These are phyloP conservation scores for Phytophthora meadii DNA, from an alignment of 352 stramenopile species.

Conservation along the genomic window DNA sequence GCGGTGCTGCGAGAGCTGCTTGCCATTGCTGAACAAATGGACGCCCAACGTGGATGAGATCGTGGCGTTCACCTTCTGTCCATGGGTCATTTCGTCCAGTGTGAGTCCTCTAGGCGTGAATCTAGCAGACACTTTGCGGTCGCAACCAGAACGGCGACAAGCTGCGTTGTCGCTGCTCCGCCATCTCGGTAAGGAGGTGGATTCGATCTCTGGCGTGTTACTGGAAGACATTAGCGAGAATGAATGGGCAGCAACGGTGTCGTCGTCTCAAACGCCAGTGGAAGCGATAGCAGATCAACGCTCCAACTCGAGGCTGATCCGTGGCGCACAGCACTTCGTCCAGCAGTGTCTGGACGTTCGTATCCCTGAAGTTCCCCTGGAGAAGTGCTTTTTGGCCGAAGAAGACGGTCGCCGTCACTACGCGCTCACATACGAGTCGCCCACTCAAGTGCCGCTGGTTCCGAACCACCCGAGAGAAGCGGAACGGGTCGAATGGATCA, in stretches of 20 bases:
- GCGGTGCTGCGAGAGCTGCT: constrained; percentile 47
- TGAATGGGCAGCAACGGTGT: constrained; percentile 42
- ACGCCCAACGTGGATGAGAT: constrained; percentile 41
- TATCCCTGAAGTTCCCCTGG: constrained; percentile 43
- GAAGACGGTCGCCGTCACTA: constrained; percentile 45
- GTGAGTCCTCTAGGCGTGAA: constrained; percentile 51
- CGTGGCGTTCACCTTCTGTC: constrained; percentile 30
- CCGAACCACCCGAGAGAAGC: constrained; percentile 35
- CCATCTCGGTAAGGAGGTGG: constrained; percentile 34
- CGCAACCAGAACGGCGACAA: constrained; percentile 30
- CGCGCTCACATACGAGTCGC: constrained; percentile 44
- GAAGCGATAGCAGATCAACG: constrained; percentile 5
- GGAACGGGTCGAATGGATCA: constrained; percentile 43
- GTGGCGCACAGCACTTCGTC: constrained; percentile 45
- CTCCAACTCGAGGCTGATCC: constrained; percentile 20
- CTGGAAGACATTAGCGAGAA: constrained; percentile 47
- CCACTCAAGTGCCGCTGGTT: constrained; percentile 25
- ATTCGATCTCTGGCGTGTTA: constrained; percentile 15
- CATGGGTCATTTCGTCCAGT: constrained; percentile 45
- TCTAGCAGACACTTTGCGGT: constrained; percentile 47
- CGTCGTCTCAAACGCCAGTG: constrained; percentile 3
- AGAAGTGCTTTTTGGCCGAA: constrained; percentile 52
- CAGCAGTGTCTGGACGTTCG: constrained; percentile 65
- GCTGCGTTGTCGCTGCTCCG: constrained; percentile 42
- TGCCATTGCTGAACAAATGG: constrained; percentile 62